Percentiles rank a stretch among this genome's conserved stretches.
Evolutionary conservation across 2,329 filamentous ascomycete species (phyloP).

Genomic region (Lachnellula hyalina): DNA sequence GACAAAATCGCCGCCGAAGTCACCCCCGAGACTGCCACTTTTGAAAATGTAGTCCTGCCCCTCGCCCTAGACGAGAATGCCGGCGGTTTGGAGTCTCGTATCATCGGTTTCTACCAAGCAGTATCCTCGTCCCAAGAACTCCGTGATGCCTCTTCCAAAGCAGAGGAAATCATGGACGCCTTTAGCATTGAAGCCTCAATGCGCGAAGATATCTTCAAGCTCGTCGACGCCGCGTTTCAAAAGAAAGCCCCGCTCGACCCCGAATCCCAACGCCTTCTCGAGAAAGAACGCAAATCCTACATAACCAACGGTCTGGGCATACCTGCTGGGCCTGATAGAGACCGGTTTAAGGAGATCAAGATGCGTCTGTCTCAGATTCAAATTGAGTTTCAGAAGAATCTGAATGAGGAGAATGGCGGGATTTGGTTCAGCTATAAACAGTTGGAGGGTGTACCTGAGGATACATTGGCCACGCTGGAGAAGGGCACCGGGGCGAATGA

Average conservation of each 20-base stretch:
- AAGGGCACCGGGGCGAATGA: slow-evolving; percentile 69
- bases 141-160: slow-evolving; percentile 70
- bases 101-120: slow-evolving; percentile 75
- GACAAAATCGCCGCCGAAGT: slow-evolving; percentile 61
- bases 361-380: slow-evolving; percentile 69
- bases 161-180: slow-evolving; percentile 70
- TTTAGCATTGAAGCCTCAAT: slow-evolving; percentile 74
- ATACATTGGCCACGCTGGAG: slow-evolving; percentile 61
- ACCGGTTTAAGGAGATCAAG: slow-evolving; percentile 83
- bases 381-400: slow-evolving; percentile 72
- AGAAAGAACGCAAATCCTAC: slow-evolving; percentile 73
- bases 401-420: slow-evolving; percentile 78
- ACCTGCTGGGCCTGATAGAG: slow-evolving; percentile 62
- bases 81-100: slow-evolving; percentile 53
- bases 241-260: slow-evolving; percentile 58
- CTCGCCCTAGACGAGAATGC: slow-evolving; percentile 70
- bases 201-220: slow-evolving; percentile 73
- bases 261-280: slow-evolving; percentile 66
- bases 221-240: slow-evolving; percentile 54
- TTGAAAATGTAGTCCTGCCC: slow-evolving; percentile 53
- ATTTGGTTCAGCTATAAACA: slow-evolving; percentile 72
- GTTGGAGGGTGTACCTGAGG: slow-evolving; percentile 68
- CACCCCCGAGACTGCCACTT: slow-evolving; percentile 45
- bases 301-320: slow-evolving; percentile 71
- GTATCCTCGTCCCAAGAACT: slow-evolving; percentile 65